Evolutionary conservation across 306 rosid genomes (phyloP).

Genomic region (Oemleria cerasiformis): DNA sequence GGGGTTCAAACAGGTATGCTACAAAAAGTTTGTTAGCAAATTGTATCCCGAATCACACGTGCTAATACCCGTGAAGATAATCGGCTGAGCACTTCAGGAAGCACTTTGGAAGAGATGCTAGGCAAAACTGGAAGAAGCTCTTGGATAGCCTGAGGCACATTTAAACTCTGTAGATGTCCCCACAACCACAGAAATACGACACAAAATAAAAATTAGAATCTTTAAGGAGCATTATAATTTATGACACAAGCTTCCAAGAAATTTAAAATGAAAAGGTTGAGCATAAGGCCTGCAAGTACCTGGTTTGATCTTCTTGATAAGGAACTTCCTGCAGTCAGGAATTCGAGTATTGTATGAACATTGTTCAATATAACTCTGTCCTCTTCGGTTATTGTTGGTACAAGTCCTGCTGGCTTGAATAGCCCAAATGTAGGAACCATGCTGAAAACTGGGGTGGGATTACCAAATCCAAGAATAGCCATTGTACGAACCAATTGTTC

Average conservation of each 20-base stretch:
- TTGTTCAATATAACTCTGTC: conserved; percentile 89
- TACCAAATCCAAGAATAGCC: conserved; percentile 71
- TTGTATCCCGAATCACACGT: conserved; percentile 72
- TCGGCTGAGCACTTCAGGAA: conserved; percentile 78
- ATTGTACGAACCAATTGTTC: conserved; percentile 78
- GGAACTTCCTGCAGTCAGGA: conserved; percentile 86
- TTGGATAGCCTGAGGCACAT: conserved; percentile 58
- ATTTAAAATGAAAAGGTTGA: neutral
- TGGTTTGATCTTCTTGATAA: conserved; percentile 52
- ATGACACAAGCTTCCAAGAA: neutral
- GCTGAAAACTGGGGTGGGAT: conserved; percentile 71
- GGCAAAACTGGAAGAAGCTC: conserved; percentile 93
- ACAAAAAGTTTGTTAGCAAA: conserved; percentile 42
- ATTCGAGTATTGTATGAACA: conserved; percentile 76
- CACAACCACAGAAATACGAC: conserved; percentile 24
- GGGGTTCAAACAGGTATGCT: conserved; percentile 20
- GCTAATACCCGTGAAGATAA: conserved; percentile 89
- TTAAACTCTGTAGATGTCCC: conserved; percentile 42
- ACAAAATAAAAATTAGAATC: neutral
- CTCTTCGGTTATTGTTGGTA: conserved; percentile 79
- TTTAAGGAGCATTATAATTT: conserved; percentile 6
- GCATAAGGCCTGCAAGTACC: conserved; percentile 44
- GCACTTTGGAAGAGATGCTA: conserved; percentile 67
- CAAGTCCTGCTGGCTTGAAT: conserved; percentile 68
- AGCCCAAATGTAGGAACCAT: conserved; percentile 88